These are phyloP conservation scores for Aspergillus homomorphus DNA, from an alignment of 495 filamentous ascomycete genomes.

Conservation along the genomic window DNA sequence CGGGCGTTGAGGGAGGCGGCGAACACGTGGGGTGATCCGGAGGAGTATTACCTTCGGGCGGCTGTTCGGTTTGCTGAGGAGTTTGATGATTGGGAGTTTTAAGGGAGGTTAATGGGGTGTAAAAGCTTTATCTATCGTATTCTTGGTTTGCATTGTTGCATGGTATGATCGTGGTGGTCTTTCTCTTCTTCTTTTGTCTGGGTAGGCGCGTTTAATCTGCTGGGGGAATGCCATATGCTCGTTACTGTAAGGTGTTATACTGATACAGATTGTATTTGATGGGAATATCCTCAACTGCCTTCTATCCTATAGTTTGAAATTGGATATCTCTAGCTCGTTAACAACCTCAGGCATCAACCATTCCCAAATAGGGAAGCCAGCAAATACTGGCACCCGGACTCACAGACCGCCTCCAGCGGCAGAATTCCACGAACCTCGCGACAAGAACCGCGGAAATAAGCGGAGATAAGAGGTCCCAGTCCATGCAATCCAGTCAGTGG, in stretches of 20 bases:
- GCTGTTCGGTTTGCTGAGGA: conserved; percentile 77
- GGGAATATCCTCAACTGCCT: too few relatives aligned
- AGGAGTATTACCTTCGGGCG: conserved; percentile 70
- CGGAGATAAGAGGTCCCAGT: not conserved
- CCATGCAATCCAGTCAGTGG: not conserved
- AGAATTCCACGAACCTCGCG: not conserved
- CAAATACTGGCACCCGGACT: too few relatives aligned
- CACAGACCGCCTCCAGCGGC: not conserved
- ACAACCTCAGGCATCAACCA: conserved; percentile 16
- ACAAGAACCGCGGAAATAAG: not conserved
- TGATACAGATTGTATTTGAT: too few relatives aligned
- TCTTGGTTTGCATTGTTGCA: conserved; percentile 5
- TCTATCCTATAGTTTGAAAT: too few relatives aligned
- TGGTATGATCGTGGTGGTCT: not conserved
- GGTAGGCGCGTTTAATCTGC: too few relatives aligned
- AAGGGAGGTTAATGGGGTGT: not conserved
- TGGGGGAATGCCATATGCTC: too few relatives aligned
- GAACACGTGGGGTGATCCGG: conserved; percentile 79
- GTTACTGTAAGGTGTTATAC: too few relatives aligned
- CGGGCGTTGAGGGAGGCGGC: conserved; percentile 72
- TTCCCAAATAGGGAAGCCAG: too few relatives aligned
- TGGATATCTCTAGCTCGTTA: too few relatives aligned
- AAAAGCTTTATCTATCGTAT: conserved; percentile 43
- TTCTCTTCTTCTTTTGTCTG: too few relatives aligned
- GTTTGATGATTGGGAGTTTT: conserved; percentile 66